Evolutionary conservation across 805 yeast genomes (phyloP), one percentile per base, ranked within the genome.

Genomic region (Groenewaldozyma salmanticensis): DNA sequence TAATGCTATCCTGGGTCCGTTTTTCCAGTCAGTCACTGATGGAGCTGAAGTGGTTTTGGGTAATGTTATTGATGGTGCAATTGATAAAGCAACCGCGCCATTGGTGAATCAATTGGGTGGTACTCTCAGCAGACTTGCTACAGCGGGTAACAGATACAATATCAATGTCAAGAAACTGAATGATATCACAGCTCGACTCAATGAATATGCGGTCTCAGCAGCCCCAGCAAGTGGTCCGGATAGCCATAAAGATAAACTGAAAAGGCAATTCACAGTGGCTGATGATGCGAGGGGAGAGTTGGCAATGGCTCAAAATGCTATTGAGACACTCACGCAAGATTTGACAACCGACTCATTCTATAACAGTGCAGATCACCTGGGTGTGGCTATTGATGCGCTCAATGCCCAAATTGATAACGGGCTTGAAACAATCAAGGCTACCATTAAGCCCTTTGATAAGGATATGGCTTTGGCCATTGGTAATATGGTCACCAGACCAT

Each of bases 21-120:
- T 50, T 37, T 55, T 56, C 29, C 62, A 59, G 48, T 50, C 59
- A 4, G 33, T 54, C 19, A 57, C 62, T 29, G 45, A 51, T 27
- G 61, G 64, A 21, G 60, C 57, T 17, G 61, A 57, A 42, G 60
- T 57, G n/a, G 39, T 58, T 16, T 37, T 55, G 27, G 51, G 56
- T 21, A 24, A 31, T 21, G 15, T 37, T 31, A 22, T 7, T 5
- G 39, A 38, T 35, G 45, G 48, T 16, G 40, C 37, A 7, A 9
- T 38, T n/a, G 55, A 49, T 45, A 36, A 50, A 17, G 54, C 46
- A 17, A 38, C 51, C 24, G 59, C 52, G 15, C 58, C 59, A 21
- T 47, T 52, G 3, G 33, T 51, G 31, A 46, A 43, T 38, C 16
- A 38, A 4, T 39, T 55, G 27, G 17, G 48, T n/a, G 42, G 43